Conservation (phyloP, 768 basidiomycete species). For the Suillus subalutaceus region DNA sequence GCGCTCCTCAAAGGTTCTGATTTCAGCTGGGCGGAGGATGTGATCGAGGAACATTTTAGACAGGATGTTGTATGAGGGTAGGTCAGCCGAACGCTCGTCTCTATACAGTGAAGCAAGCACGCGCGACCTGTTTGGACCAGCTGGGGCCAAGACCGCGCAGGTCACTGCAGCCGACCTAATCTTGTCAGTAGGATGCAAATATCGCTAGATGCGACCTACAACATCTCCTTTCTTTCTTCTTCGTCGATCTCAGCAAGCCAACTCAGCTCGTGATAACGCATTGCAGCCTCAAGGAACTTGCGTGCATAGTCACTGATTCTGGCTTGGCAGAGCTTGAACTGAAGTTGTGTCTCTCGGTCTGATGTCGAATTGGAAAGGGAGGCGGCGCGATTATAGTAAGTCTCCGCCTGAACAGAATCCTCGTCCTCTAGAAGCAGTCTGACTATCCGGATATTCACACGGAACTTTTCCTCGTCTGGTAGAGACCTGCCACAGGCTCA, state of each 20-base stretch:
- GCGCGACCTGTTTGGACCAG: conserved; percentile 94
- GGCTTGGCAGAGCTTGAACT: conserved; percentile 93
- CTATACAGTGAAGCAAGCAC: conserved; percentile 91
- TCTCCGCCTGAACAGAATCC: conserved; percentile 96
- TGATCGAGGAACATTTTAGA: conserved; percentile 99
- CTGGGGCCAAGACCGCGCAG: conserved; percentile 95
- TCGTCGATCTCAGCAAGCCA: conserved; percentile 92
- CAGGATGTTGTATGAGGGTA: conserved; percentile 86
- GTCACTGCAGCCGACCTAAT: conserved; percentile 86
- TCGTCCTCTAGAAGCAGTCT: conserved; percentile 94
- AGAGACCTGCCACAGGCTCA: conserved; percentile 47
- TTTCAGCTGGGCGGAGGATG: conserved; percentile 87
- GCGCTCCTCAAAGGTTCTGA: conserved; percentile 85
- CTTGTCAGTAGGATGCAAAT: conserved; percentile 15
- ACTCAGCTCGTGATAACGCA: conserved; percentile 92
- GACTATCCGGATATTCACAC: conserved; percentile 91
- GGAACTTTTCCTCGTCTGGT: conserved; percentile 84
- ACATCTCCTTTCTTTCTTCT: conserved; percentile 86
- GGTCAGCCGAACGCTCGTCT: conserved; percentile 84
- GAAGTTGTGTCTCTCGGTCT: conserved; percentile 78
- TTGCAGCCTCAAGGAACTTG: conserved; percentile 93
- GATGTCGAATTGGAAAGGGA: conserved; percentile 80
- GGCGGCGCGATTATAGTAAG: conserved; percentile 95
- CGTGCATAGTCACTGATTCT: conserved; percentile 91
- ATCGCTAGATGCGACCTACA: conserved; percentile 56